Percentiles rank a stretch among this genome's conserved stretches.
Evolutionary conservation across 495 filamentous ascomycete species (phyloP).

Genomic region (Penicillium pancosmium): DNA sequence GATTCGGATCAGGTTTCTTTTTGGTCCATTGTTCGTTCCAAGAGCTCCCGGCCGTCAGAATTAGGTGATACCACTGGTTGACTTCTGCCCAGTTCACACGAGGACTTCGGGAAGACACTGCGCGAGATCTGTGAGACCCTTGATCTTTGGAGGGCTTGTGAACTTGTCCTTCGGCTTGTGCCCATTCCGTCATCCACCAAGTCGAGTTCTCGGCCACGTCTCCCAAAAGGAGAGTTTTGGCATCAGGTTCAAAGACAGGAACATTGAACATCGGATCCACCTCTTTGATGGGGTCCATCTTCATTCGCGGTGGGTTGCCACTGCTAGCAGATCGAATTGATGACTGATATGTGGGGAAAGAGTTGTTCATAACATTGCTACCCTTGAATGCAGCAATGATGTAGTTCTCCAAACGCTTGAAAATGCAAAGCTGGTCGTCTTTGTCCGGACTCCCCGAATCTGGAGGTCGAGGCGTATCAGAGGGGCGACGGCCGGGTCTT

Average conservation of each 20-base stretch:
- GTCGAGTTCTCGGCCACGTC: slow-evolving; percentile 81
- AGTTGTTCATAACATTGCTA: slow-evolving; percentile 71
- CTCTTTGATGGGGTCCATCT: slow-evolving; percentile 23
- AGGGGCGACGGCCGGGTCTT: slow-evolving; percentile 20
- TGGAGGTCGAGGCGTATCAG: slow-evolving; percentile 19
- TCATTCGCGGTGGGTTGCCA: slow-evolving; percentile 32
- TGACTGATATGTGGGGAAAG: slow-evolving; percentile 54
- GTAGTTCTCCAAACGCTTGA: slow-evolving; percentile 76
- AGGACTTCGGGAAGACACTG: slow-evolving; percentile 65
- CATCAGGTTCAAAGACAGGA: slow-evolving; percentile 62
- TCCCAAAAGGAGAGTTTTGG: slow-evolving; percentile 77
- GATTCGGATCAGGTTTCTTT: slow-evolving; percentile 35
- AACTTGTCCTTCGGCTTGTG: slow-evolving; percentile 29
- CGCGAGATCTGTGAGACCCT: slow-evolving; percentile 26
- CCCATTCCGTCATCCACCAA: slow-evolving; percentile 73
- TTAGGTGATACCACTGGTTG: slow-evolving; percentile 74
- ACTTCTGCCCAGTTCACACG: slow-evolving; percentile 76
- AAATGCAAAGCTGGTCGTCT: slow-evolving; percentile 48
- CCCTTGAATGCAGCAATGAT: slow-evolving; percentile 68
- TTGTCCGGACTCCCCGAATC: slow-evolving; percentile 23
- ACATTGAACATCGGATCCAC: slow-evolving; percentile 22
- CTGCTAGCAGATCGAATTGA: slow-evolving; percentile 29
- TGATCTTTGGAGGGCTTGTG: slow-evolving; percentile 32
- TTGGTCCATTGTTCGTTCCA: slow-evolving; percentile 57
- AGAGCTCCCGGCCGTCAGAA: slow-evolving; percentile 64